Evolutionary conservation across 2,329 filamentous ascomycete species (phyloP).

Genomic region (Aspergillus hiratsukae): DNA sequence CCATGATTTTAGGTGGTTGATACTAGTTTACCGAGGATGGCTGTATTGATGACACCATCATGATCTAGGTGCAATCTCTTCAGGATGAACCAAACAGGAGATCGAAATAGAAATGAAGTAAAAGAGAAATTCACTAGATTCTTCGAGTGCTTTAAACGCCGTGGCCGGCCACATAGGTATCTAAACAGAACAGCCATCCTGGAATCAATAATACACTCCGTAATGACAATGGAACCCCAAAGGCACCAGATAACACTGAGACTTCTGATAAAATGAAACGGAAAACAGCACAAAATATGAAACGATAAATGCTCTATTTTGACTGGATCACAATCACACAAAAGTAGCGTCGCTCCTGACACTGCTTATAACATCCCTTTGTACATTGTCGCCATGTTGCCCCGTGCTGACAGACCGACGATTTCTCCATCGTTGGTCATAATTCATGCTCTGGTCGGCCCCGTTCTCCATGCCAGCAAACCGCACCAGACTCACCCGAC

Average conservation of each 20-base stretch:
- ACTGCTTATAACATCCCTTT: constrained; percentile 20
- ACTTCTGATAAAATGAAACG: neutral
- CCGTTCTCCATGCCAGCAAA: constrained; percentile 15
- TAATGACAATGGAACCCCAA: neutral
- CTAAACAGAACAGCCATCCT: neutral
- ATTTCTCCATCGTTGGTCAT: constrained; percentile 9
- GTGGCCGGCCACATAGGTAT: neutral
- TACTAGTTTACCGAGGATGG: neutral
- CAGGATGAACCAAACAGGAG: neutral
- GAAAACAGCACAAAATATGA: neutral
- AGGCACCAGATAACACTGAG: neutral
- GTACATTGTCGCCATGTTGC: constrained; percentile 4
- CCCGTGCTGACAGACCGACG: neutral
- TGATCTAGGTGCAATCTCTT: neutral
- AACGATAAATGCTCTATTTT: neutral
- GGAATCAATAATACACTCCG: neutral
- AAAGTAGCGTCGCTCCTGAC: constrained; percentile 27
- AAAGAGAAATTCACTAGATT: neutral
- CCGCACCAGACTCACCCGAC: constrained; percentile 19
- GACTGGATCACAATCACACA: constrained; percentile 14
- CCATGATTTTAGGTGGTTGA: neutral
- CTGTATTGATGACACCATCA: neutral
- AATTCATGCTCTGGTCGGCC: constrained; percentile 1
- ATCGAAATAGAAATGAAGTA: neutral
- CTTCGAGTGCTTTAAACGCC: neutral